These are phyloP conservation scores for Coemansia sp. DNA, from an alignment of 192 early-diverging fungal genomes.

Conservation along the genomic window DNA sequence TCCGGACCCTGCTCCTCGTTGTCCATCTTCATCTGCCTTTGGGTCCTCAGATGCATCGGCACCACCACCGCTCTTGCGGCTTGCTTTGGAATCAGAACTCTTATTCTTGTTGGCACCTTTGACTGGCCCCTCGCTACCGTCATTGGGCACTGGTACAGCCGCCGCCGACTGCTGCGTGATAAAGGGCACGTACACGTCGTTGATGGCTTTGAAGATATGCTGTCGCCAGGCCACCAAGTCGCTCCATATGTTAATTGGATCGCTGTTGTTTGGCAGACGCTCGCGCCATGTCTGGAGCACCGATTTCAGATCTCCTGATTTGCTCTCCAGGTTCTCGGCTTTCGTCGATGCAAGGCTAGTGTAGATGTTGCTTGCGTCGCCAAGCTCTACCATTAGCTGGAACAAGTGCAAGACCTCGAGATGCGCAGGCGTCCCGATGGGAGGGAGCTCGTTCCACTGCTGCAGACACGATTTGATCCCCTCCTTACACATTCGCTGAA, in stretches of 20 bases:
- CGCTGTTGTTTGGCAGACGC: slow-evolving; percentile 92
- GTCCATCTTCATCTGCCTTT: slow-evolving; percentile 15
- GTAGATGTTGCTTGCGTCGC: slow-evolving; percentile 90
- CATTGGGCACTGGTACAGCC: slow-evolving; percentile 8
- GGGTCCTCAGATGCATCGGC: slow-evolving; percentile 17
- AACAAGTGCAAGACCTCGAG: slow-evolving; percentile 86
- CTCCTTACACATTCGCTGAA: slow-evolving; percentile 80
- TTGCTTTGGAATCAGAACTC: slow-evolving; percentile 49
- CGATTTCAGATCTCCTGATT: slow-evolving; percentile 86
- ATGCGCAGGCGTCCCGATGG: slow-evolving; percentile 82
- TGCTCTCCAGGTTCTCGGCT: slow-evolving; percentile 78
- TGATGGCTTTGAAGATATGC: slow-evolving; percentile 95
- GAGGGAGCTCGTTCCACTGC: slow-evolving; percentile 88
- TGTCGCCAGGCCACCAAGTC: slow-evolving; percentile 97
- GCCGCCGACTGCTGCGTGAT: slow-evolving; percentile 51
- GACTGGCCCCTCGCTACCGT: slow-evolving; percentile 10
- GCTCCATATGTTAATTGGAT: slow-evolving; percentile 98
- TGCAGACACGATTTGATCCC: slow-evolving; percentile 82
- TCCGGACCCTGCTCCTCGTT: not conserved
- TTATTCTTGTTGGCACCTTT: slow-evolving; percentile 47
- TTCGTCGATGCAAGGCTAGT: slow-evolving; percentile 75
- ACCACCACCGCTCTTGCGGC: slow-evolving; percentile 26
- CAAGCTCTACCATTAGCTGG: slow-evolving; percentile 95
- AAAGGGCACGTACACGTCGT: slow-evolving; percentile 90
- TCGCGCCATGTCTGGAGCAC: slow-evolving; percentile 95